Base-by-base conservation (phyloP, 2,329 filamentous ascomycete genomes). In the Conoideocrella luteorostrata region DNA sequence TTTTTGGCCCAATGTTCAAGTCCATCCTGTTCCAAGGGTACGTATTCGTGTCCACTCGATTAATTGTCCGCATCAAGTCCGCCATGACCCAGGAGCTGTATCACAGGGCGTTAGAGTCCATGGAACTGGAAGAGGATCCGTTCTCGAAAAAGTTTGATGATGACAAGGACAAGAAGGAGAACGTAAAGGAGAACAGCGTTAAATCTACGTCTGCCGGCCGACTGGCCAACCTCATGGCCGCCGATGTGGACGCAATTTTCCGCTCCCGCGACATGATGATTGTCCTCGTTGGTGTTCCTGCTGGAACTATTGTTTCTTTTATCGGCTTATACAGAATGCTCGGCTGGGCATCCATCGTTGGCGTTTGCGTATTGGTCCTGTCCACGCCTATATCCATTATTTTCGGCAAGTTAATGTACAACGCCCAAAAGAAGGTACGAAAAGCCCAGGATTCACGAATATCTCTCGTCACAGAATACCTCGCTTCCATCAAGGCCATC, bases 31-130 rank as follows among this genome's bases (percentile, higher is more conserved):
- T 71, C 48, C 75, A 80, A 53, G 74, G 75, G 50, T 80, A 80
- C 54, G 66, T 79, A 26, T 80, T 79, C 51, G 73, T 64, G 2
- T 74, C 74, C 6, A 79, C 76, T 3, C 66, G 74, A n/a, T 58
- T 79, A 34, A 60, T 78, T 26, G 74, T 79, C 28, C 71, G 77
- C 21, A 60, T 78, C 44, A 78, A 77, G 52, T 69, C 75, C 22
- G 74, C 71, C 22, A 64, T 80, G 45, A 78, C 75, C 0, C 75
- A 79, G 50, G 77, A 80, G 53, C 64, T 80, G 9, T 80, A 80
- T 50, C 69, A 71, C 48, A 72, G 69, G 35, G 75, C 76, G 3
- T 66, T 79, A 51, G 63, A 62, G 7, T 78, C 75, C 1, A 76
- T 76, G 71, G 74, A 77, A 46, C 60, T 78, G 33, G 72, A 78